Base-by-base conservation (phyloP, 345 rosid species). In the Boechera divaricarpa region DNA sequence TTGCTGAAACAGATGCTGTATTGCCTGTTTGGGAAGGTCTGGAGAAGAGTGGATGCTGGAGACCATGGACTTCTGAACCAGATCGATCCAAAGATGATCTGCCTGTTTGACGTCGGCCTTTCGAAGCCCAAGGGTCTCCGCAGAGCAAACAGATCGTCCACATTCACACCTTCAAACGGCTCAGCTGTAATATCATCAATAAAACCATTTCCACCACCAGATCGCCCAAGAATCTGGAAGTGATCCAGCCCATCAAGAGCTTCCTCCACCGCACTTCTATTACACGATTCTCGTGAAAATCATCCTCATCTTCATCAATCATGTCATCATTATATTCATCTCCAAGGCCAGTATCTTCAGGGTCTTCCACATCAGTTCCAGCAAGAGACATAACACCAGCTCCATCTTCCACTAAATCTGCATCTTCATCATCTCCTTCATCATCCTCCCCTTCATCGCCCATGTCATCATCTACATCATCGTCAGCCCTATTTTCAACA, bases 251-350 rank as follows among this genome's bases (percentile, higher is more conserved):
- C 95, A 84, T 94, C 98, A 77, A 92, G 88, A 69, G 97, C 93
- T 81, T 88, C 98, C 98, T 88, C 98, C 95, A 92, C 82, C 96
- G 84, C 54, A 89, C 97, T 84, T 92, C 98, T 83, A 94, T 89
- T 21, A 92, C 95, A 26, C 88, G 93, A 67, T 85, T 88, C 85
- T 88, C 98, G 75, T 90, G 93, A 79, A 92, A 92, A 80, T 92
- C 98, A 70, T 90, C 98, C 69, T 92, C 97, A 48, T 91, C 98
- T 80, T 94, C 98, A 76, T 94, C 98, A 70, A 90, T 82, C 97
- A 94, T 89, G 57, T 94, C 95, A 90, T 90, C 97, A 77, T 88
- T 89, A 80, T 81, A 94, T 70, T 90, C 97, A 88, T 89, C 98
- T 72, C 90, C 95, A 83, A 89, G 82, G 58, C 92, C 98, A 73